Percentiles rank a stretch among this genome's conserved stretches.
phyloP scores from a whole-genome alignment of 352 stramenopile species.

The Elongisporangium prolatum region DNA sequence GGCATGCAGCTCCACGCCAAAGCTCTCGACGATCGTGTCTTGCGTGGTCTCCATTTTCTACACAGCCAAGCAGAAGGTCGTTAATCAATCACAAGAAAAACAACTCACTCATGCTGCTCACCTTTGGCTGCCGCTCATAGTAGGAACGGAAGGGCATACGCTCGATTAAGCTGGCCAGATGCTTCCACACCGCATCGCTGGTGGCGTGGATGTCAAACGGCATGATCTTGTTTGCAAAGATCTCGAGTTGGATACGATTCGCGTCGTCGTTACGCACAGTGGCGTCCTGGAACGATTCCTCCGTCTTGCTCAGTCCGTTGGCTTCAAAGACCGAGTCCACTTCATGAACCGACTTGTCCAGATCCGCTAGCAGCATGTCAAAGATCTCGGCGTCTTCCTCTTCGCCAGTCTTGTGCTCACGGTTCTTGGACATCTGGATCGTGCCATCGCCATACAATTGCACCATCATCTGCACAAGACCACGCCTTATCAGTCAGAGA shows the following conservation, averaged over 20 bases:
- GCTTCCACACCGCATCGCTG: slow-evolving; percentile 1
- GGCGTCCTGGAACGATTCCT: slow-evolving; percentile 13
- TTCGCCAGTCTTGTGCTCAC: neutral
- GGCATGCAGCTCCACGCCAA: slow-evolving; percentile 45
- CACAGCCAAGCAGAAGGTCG: neutral
- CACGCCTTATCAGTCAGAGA: neutral
- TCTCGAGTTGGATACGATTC: neutral
- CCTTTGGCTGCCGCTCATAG: slow-evolving; percentile 34
- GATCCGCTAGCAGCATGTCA: slow-evolving; percentile 22
- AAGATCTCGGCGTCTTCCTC: slow-evolving; percentile 23
- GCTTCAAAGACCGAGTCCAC: slow-evolving; percentile 25
- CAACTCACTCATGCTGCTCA: slow-evolving; percentile 5
- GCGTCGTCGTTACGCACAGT: slow-evolving; percentile 12
- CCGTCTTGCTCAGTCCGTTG: slow-evolving; percentile 13
- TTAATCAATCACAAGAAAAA: slow-evolving; percentile 2
- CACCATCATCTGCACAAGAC: neutral
- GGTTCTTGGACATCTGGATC: neutral
- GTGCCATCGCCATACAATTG: neutral
- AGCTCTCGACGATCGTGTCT: slow-evolving; percentile 59
- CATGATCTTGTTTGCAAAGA: slow-evolving; percentile 4
- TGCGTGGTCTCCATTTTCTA: slow-evolving; percentile 38
- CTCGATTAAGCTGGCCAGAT: slow-evolving; percentile 17
- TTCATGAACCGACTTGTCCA: slow-evolving; percentile 26
- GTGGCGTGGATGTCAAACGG: slow-evolving; percentile 1
- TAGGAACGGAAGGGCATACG: slow-evolving; percentile 38